phyloP scores from a whole-genome alignment of 1,284 basidiomycete genomes.

The Cryptococcus sp. region DNA sequence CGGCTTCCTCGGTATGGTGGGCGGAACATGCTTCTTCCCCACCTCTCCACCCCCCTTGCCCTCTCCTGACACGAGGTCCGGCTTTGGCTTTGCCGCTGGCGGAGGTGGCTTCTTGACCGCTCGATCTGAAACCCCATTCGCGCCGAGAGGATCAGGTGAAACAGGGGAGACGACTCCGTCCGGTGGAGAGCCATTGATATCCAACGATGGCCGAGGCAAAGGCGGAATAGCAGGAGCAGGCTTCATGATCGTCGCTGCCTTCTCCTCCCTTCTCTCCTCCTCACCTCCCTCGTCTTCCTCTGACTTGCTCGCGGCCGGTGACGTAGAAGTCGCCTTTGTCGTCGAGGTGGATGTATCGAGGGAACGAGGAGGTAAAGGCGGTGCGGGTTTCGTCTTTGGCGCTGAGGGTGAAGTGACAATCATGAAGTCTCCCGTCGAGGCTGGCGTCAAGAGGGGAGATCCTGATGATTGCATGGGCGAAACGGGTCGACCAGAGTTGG shows the following conservation, averaged over 20 bases:
- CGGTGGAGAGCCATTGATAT: slow-evolving; percentile 20
- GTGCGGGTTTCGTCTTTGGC: slow-evolving; percentile 1
- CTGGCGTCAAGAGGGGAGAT: slow-evolving; percentile 26
- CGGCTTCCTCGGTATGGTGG: slow-evolving; percentile 21
- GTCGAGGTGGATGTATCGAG: slow-evolving; percentile 1
- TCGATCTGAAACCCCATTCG: too few species aligned
- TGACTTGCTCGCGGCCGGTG: too few species aligned
- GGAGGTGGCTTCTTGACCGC: background rate
- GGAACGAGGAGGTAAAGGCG: slow-evolving; percentile 15
- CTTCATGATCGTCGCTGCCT: too few species aligned
- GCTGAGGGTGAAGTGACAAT: slow-evolving; percentile 22
- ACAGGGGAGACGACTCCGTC: slow-evolving; percentile 18
- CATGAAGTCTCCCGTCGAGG: slow-evolving; percentile 38
- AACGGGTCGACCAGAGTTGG: background rate
- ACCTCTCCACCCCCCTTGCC: background rate
- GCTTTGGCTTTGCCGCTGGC: slow-evolving; percentile 1
- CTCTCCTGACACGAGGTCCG: background rate
- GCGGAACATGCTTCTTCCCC: slow-evolving; percentile 13
- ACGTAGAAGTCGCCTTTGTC: too few species aligned
- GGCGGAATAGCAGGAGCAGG: background rate
- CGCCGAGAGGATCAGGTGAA: slow-evolving; percentile 9
- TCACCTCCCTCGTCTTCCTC: too few species aligned
- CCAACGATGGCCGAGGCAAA: slow-evolving; percentile 9
- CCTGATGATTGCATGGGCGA: slow-evolving; percentile 6
- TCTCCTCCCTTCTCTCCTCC: too few species aligned